These are phyloP conservation scores for Penicillium manginii DNA, from an alignment of 495 filamentous ascomycete genomes.

Conservation along the genomic window DNA sequence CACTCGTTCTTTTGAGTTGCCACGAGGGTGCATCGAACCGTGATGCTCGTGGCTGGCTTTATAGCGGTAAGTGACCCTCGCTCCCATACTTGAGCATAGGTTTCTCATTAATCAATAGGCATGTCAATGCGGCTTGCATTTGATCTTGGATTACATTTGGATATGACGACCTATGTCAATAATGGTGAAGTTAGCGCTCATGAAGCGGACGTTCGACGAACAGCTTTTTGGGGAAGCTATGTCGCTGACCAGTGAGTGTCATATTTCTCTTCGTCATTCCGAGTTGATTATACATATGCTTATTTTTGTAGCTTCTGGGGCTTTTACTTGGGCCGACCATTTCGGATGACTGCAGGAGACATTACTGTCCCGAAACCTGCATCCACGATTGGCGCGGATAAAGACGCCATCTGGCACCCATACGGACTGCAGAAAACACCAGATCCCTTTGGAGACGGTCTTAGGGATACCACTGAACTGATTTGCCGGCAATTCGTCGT, in stretches of 20 bases:
- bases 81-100: neutral
- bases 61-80: slow-evolving; percentile 30
- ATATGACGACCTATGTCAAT: slow-evolving; percentile 33
- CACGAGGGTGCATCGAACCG: slow-evolving; percentile 29
- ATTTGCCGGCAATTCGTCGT: slow-evolving; percentile 50
- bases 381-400: slow-evolving; percentile 36
- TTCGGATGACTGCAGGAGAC: slow-evolving; percentile 47
- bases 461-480: slow-evolving; percentile 45
- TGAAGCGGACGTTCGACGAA: slow-evolving; percentile 36
- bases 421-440: slow-evolving; percentile 39
- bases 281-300: neutral
- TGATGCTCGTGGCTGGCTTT: slow-evolving; percentile 44
- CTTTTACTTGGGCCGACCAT: slow-evolving; percentile 33
- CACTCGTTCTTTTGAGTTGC: slow-evolving; percentile 38
- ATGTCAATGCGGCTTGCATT: slow-evolving; percentile 45
- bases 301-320: slow-evolving; percentile 31
- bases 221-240: slow-evolving; percentile 42
- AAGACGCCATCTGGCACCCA: slow-evolving; percentile 46
- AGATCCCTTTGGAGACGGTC: slow-evolving; percentile 23
- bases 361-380: slow-evolving; percentile 49
- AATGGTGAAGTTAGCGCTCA: slow-evolving; percentile 26
- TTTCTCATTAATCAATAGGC: slow-evolving; percentile 18
- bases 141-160: slow-evolving; percentile 41
- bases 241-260: slow-evolving; percentile 35
- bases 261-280: neutral